Percentiles rank a stretch among this genome's conserved stretches.
These are phyloP conservation scores for Coffea humblotiana DNA, from an alignment of 305 asterid species.

Conservation along the genomic window DNA sequence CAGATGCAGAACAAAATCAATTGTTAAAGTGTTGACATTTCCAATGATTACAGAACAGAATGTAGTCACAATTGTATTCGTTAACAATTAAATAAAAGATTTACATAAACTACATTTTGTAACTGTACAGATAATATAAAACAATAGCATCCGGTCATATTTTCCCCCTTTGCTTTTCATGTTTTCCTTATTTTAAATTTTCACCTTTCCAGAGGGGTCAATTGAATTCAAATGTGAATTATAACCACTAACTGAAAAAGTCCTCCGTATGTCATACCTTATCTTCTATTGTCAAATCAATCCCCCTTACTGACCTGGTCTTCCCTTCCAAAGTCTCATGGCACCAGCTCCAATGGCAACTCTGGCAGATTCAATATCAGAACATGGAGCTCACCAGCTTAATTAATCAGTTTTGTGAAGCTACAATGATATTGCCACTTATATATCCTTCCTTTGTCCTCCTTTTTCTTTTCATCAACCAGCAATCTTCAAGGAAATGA, in stretches of 20 bases:
- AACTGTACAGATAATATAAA: conserved; percentile 12
- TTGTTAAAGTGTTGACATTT: conserved; percentile 5
- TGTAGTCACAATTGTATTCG: neutral
- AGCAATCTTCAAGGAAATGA: neutral
- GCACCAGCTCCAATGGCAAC: neutral
- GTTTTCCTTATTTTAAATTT: neutral
- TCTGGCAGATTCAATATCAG: neutral
- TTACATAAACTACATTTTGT: conserved; percentile 3
- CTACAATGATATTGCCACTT: neutral
- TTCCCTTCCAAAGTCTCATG: neutral
- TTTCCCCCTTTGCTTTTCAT: neutral
- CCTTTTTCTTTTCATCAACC: neutral
- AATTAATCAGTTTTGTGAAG: neutral
- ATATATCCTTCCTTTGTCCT: neutral
- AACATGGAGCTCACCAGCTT: neutral
- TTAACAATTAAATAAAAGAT: neutral
- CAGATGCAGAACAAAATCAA: neutral
- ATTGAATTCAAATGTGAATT: neutral
- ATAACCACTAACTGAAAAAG: neutral
- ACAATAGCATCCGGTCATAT: neutral
- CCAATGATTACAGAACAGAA: neutral
- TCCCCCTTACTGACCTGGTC: neutral
- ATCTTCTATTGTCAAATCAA: neutral
- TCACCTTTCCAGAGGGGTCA: neutral
- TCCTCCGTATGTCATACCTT: neutral